Conservation (phyloP, 352 stramenopile genomes). For the Phytophthora ohioensis region DNA sequence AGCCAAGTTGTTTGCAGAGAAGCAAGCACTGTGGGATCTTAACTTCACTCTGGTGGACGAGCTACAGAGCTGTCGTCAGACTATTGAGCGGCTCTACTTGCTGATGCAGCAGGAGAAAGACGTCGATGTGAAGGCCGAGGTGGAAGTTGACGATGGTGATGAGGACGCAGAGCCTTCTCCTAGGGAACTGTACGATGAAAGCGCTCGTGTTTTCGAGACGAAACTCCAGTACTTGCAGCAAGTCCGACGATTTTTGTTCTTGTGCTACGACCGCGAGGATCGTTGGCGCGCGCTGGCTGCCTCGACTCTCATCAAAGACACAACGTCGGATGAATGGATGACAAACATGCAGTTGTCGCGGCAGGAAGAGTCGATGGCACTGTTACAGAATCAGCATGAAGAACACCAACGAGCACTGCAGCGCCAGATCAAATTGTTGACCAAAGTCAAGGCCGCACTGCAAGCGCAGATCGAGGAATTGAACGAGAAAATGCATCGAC, state of each 20-base stretch:
- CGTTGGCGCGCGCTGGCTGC: conserved; percentile 65
- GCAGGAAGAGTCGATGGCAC: conserved; percentile 54
- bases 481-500: conserved; percentile 36
- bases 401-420: conserved; percentile 48
- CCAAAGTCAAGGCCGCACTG: conserved; percentile 49
- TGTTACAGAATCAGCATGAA: conserved; percentile 63
- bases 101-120: conserved; percentile 35
- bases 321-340: conserved; percentile 76
- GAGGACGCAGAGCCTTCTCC: conserved; percentile 11
- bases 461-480: conserved; percentile 49
- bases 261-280: conserved; percentile 73
- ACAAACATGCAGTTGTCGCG: conserved; percentile 60
- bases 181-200: conserved; percentile 48
- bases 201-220: conserved; percentile 50
- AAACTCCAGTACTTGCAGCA: conserved; percentile 62
- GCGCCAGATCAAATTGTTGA: conserved; percentile 57
- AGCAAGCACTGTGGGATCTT: conserved; percentile 69
- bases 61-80: conserved; percentile 44
- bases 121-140: neutral
- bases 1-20: conserved; percentile 59
- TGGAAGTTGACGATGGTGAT: conserved; percentile 4
- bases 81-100: conserved; percentile 53
- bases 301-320: conserved; percentile 63
- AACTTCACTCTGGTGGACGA: conserved; percentile 55
- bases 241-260: conserved; percentile 59